Conservation (phyloP, 2,329 filamentous ascomycete genomes). For the Penicillium rolfsii region DNA sequence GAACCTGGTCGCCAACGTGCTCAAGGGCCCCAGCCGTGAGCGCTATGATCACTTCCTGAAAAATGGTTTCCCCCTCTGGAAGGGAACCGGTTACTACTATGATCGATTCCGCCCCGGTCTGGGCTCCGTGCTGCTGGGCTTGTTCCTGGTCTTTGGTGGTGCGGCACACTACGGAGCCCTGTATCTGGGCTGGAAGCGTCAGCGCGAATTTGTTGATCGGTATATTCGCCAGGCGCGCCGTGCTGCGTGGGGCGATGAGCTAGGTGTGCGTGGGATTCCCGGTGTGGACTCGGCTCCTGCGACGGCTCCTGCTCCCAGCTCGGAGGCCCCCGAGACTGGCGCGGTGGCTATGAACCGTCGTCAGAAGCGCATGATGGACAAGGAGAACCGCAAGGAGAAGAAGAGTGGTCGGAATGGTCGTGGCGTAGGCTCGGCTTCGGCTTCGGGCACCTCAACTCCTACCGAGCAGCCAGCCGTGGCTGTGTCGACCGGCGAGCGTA, state of each 20-base stretch:
- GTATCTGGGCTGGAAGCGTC: conserved; percentile 84
- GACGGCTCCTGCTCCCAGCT: conserved; percentile 45
- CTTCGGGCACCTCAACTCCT: conserved; percentile 53
- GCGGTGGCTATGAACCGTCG: conserved; percentile 74
- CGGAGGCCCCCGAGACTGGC: conserved; percentile 55
- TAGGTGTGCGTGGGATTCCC: conserved; percentile 67
- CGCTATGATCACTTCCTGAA: conserved; percentile 92
- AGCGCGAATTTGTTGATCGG: conserved; percentile 85
- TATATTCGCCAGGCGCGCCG: conserved; percentile 89
- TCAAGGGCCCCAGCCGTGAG: conserved; percentile 76
- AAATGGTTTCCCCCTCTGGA: conserved; percentile 95
- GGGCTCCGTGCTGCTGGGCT: conserved; percentile 77
- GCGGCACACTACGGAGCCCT: conserved; percentile 84
- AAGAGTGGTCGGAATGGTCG: conserved; percentile 47
- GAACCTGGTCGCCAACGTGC: conserved; percentile 80
- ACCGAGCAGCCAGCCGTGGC: conserved; percentile 61
- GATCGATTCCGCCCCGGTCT: conserved; percentile 87
- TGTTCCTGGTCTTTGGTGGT: conserved; percentile 82
- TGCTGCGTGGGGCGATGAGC: conserved; percentile 85
- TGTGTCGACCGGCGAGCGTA: conserved; percentile 65
- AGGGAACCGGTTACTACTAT: conserved; percentile 98
- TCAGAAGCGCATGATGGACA: conserved; percentile 86
- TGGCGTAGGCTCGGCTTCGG: conserved; percentile 35
- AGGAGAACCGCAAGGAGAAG: conserved; percentile 71
- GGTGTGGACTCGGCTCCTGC: conserved; percentile 57